Evolutionary conservation across 2,329 filamentous ascomycete species (phyloP).

Genomic region (Cercospora zeina): DNA sequence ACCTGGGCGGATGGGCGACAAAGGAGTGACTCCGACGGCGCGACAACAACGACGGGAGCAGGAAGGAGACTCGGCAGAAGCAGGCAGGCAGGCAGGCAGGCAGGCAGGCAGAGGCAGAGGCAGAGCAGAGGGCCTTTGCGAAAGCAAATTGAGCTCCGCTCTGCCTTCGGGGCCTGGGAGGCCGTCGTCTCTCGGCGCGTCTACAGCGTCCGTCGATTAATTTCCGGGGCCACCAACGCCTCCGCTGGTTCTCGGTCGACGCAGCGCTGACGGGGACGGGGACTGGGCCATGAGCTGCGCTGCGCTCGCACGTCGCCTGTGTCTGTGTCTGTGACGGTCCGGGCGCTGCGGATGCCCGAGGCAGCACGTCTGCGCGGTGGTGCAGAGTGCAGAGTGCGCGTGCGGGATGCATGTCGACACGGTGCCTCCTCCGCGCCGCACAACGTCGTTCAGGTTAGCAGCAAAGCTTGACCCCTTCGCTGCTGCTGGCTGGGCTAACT

Average conservation of each 20-base stretch:
- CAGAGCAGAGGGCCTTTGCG: slow-evolving; percentile 13
- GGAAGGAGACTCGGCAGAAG: slow-evolving; percentile 12
- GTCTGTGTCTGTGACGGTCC: too few species aligned
- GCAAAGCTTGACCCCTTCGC: slow-evolving; percentile 5
- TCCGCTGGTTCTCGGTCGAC: slow-evolving; percentile 6
- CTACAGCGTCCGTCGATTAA: slow-evolving; percentile 16
- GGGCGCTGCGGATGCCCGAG: slow-evolving; percentile 6
- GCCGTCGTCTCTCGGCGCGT: slow-evolving; percentile 17
- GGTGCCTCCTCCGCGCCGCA: slow-evolving; percentile 6
- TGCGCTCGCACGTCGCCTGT: not conserved
- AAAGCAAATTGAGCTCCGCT: slow-evolving; percentile 19
- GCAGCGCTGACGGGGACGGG: too few species aligned
- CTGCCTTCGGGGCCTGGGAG: slow-evolving; percentile 16
- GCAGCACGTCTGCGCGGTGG: not conserved
- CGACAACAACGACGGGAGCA: not conserved
- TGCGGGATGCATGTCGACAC: not conserved
- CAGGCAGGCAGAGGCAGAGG: not conserved
- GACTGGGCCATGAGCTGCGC: not conserved
- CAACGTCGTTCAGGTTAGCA: not conserved
- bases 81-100: not conserved
- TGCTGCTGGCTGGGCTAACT: too few species aligned
- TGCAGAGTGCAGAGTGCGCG: not conserved
- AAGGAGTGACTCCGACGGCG: slow-evolving; percentile 17
- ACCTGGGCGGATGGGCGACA: slow-evolving; percentile 2
- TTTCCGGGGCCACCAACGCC: slow-evolving; percentile 13